Conservation (phyloP, 1,284 basidiomycete genomes). For the Polyporus tsugae region DNA sequence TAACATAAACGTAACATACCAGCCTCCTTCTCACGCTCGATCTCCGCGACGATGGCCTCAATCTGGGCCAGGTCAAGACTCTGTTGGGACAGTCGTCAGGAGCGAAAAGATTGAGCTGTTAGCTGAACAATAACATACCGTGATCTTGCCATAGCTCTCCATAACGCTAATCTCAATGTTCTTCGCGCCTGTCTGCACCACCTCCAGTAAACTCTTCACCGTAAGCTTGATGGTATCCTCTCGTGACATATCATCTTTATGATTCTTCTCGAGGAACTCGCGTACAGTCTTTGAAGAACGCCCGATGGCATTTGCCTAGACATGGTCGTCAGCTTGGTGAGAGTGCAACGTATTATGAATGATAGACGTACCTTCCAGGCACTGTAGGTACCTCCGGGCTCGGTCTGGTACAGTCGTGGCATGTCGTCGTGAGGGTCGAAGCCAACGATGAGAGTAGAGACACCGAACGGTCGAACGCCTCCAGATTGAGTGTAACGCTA, state of each 20-base stretch:
- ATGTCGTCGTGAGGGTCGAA: conserved; percentile 94
- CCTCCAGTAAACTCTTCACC: conserved; percentile 95
- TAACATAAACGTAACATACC: conserved; percentile 54
- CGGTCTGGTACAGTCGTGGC: conserved; percentile 95
- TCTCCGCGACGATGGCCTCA: conserved; percentile 89
- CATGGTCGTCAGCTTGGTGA: background rate
- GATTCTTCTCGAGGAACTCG: conserved; percentile 99
- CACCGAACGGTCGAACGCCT: conserved; percentile 97
- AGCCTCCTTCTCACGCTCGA: conserved; percentile 96
- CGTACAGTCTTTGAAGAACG: conserved; percentile 98
- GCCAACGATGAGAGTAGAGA: conserved; percentile 96
- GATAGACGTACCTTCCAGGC: conserved; percentile 89
- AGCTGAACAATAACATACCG: conserved; percentile 59
- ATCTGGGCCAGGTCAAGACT: conserved; percentile 89
- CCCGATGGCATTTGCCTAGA: conserved; percentile 95
- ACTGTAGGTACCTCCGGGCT: conserved; percentile 97
- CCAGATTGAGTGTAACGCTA: conserved; percentile 99
- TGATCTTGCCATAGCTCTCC: conserved; percentile 92
- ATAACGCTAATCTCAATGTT: conserved; percentile 98
- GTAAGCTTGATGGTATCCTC: conserved; percentile 96
- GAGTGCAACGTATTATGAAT: conserved; percentile 4
- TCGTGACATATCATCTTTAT: conserved; percentile 88
- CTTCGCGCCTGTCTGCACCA: conserved; percentile 99
- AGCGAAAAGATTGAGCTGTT: conserved; percentile 4
- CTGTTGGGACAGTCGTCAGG: conserved; percentile 49